Percentiles rank a stretch among this genome's conserved stretches.
Evolutionary conservation across 2,329 filamentous ascomycete genomes (phyloP).

Genomic region (Colletotrichum sp.): DNA sequence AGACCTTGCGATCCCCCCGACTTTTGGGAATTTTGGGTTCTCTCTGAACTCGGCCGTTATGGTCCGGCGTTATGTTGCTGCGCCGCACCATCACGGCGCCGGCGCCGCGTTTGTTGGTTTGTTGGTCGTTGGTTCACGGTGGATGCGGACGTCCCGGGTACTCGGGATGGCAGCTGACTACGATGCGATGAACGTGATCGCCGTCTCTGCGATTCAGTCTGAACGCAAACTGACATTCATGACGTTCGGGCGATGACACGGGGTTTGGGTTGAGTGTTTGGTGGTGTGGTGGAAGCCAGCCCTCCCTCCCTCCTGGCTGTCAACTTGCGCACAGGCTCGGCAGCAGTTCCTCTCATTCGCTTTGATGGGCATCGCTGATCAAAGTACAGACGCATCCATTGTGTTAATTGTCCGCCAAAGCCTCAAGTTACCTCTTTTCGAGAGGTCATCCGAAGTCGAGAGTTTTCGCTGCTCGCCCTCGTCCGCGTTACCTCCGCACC

Average conservation of each 20-base stretch:
- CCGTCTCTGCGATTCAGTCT: background rate
- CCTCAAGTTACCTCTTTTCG: rapidly evolving
- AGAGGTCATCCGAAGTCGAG: background rate
- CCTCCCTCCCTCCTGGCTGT: background rate
- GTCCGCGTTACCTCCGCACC: background rate
- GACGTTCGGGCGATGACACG: background rate
- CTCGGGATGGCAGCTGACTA: background rate
- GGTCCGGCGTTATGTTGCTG: background rate
- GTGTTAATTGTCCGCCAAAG: background rate
- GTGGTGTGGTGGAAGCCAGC: background rate
- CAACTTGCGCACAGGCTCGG: background rate
- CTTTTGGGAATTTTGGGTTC: background rate
- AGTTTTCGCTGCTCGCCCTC: background rate
- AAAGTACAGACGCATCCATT: background rate
- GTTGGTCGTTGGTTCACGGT: background rate
- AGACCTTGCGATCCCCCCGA: background rate
- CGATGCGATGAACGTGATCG: background rate
- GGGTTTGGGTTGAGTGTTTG: background rate
- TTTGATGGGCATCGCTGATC: background rate
- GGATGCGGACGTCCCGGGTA: background rate
- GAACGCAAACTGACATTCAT: background rate
- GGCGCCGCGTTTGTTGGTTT: background rate
- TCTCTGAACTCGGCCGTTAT: background rate
- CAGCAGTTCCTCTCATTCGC: background rate
- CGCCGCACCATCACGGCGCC: background rate